Base-by-base conservation (phyloP, 768 basidiomycete species). In the Cystofilobasidium bisporidii region DNA sequence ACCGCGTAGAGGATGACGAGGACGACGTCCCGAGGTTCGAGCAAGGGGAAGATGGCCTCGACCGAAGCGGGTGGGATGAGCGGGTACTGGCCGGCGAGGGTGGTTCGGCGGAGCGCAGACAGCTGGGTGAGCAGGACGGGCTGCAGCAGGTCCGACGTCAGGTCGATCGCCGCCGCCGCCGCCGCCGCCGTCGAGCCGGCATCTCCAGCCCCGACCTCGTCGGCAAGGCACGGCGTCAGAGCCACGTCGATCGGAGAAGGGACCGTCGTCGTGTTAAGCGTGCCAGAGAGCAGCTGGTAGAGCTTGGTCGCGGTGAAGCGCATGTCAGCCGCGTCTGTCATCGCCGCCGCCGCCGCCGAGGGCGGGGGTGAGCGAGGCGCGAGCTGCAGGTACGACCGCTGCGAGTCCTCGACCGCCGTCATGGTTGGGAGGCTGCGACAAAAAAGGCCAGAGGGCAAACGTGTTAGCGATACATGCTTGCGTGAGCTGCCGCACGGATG, bases 1-100 rank as follows among this genome's bases (percentile, higher is more conserved):
- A 89, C 81, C 63, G 83, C 81, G 89, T 90, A 97, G 75, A 84
- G 86, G 53, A 94, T 71, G 65, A 88, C 71, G 55, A 92, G 72
- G 74, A 92, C 88, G 50, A 92, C 78, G 9, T 85, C 80, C 26
- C 81, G 75, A 0, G 91, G 88, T 71, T 87, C 82, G 77, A 87
- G 85, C 4, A 96, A 81, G 2, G 92, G 89, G 76, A 96, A 97
- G 57, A 91, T 82, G 38, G 75, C 74, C 0, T 82, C 79, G 72
- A 84, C 79, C 0, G 81, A 80, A 2, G 75, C 56, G 14, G 76
- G 58, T 0, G 87, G 82, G 40, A 94, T 84, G 63, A 87, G 80
- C 6, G 77, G 76, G 70, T 77, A 78, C 17, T 71, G 65, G 9
- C 56, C 20, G 0, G 48, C 18, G 18, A 79, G 71, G 0, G 83